These are phyloP conservation scores for Exophiala lecanii-corni DNA, from an alignment of 2,329 filamentous ascomycete species.

Conservation along the genomic window DNA sequence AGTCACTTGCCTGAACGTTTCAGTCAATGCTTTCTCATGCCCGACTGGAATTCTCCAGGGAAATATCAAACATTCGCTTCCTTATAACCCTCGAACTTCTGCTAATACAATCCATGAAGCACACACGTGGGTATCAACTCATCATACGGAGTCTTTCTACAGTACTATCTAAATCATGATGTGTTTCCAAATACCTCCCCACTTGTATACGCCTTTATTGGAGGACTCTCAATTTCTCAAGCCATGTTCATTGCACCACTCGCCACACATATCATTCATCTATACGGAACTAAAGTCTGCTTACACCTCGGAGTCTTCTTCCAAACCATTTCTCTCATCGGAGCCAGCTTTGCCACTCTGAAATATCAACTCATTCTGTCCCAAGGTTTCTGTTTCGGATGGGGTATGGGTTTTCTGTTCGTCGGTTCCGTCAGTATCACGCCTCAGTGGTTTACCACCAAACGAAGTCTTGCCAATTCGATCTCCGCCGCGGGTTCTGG, in stretches of 20 bases:
- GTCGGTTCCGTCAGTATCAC: constrained; percentile 53
- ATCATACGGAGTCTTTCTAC: constrained; percentile 55
- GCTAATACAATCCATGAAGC: too few species aligned
- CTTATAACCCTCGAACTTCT: too few species aligned
- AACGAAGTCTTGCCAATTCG: constrained; percentile 56
- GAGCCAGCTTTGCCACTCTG: constrained; percentile 50
- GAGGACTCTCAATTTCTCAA: constrained; percentile 55
- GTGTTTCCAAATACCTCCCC: constrained; percentile 52
- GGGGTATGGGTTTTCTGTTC: constrained; percentile 60
- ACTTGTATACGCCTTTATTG: constrained; percentile 57
- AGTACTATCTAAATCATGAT: constrained; percentile 52
- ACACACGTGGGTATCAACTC: constrained; percentile 70
- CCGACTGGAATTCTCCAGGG: too few species aligned
- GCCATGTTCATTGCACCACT: constrained; percentile 55
- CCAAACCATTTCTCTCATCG: constrained; percentile 52
- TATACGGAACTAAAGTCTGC: constrained; percentile 50
- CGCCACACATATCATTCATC: constrained; percentile 50
- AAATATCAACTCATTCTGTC: constrained; percentile 59
- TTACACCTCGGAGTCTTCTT: constrained; percentile 49
- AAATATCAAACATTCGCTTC: too few species aligned
- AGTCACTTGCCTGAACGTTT: too few species aligned
- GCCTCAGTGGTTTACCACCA: constrained; percentile 59
- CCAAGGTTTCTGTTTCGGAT: constrained; percentile 59
- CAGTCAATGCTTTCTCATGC: too few species aligned
- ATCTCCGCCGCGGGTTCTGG: constrained; percentile 56